Conservation (phyloP, 1,284 basidiomycete species). For the Earliella scabrosa region DNA sequence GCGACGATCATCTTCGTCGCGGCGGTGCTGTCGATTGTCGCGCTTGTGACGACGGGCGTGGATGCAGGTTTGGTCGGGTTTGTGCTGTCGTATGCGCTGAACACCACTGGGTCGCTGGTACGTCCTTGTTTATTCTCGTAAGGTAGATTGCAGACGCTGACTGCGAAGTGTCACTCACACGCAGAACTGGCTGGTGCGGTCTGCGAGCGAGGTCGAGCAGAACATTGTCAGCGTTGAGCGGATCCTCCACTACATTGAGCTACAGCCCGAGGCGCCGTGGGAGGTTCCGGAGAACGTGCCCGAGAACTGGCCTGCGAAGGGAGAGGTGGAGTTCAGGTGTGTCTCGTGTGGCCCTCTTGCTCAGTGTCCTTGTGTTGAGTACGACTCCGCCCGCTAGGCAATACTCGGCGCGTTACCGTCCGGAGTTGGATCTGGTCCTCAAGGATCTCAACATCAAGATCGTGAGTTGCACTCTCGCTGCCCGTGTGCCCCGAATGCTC, state of each 20-base stretch:
- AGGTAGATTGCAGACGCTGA: too few relatives aligned
- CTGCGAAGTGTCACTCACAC: too few relatives aligned
- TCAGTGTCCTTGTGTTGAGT: too few relatives aligned
- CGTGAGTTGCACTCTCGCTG: slow-evolving; percentile 41
- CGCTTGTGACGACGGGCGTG: slow-evolving; percentile 73
- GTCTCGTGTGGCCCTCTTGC: too few relatives aligned
- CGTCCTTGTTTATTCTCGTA: slow-evolving; percentile 24
- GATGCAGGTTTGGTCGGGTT: slow-evolving; percentile 94
- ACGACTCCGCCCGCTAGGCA: too few relatives aligned
- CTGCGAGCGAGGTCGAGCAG: slow-evolving; percentile 91
- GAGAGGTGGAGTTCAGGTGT: slow-evolving; percentile 78
- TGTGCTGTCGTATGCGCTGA: slow-evolving; percentile 86
- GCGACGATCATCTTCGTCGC: slow-evolving; percentile 81
- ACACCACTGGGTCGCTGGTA: slow-evolving; percentile 76
- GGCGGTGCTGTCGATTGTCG: slow-evolving; percentile 70
- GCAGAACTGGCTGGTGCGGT: slow-evolving; percentile 90
- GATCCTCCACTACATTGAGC: slow-evolving; percentile 74
- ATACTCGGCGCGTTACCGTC: slow-evolving; percentile 85
- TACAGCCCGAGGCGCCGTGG: slow-evolving; percentile 79
- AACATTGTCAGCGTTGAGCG: slow-evolving; percentile 91
- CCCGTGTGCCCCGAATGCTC: slow-evolving; percentile 25
- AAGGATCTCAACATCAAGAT: slow-evolving; percentile 74
- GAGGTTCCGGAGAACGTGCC: slow-evolving; percentile 72
- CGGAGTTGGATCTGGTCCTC: slow-evolving; percentile 80
- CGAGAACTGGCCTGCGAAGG: slow-evolving; percentile 76